phyloP scores from a whole-genome alignment of 805 yeast species.

The Saturnispora saitoi region DNA sequence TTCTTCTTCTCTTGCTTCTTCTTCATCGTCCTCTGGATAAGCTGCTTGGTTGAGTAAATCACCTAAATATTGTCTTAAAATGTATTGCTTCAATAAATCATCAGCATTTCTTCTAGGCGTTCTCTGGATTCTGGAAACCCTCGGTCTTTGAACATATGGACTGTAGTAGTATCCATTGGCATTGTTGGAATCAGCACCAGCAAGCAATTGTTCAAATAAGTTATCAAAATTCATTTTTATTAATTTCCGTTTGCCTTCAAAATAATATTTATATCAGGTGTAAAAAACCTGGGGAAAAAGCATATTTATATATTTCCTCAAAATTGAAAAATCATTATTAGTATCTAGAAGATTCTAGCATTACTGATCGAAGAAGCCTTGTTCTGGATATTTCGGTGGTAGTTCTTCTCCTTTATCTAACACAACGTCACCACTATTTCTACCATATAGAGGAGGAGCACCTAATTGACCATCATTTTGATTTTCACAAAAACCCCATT shows the following conservation, averaged over 20 bases:
- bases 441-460: conserved; percentile 31
- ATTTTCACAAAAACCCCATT: conserved; percentile 47
- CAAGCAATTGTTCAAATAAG: neutral
- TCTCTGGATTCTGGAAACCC: neutral
- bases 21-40: neutral
- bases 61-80: neutral
- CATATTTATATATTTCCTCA: neutral
- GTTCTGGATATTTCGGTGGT: conserved; percentile 57
- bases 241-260: too few relatives aligned
- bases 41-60: neutral
- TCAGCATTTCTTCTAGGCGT: neutral
- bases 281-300: neutral
- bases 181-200: neutral
- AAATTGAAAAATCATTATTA: neutral
- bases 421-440: conserved; percentile 37
- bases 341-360: neutral
- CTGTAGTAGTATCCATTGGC: neutral
- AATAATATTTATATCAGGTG: too few relatives aligned
- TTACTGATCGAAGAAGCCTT: conserved; percentile 5
- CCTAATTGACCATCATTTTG: conserved; percentile 34
- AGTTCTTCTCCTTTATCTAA: conserved; percentile 65
- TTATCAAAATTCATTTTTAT: neutral
- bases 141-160: neutral
- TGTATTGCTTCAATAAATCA: neutral
- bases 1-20: neutral